Evolutionary conservation across 225 moss, liverwort and hornwort species (phyloP), one percentile per base, ranked within the genome.

Genomic region (Polytrichum formosum): DNA sequence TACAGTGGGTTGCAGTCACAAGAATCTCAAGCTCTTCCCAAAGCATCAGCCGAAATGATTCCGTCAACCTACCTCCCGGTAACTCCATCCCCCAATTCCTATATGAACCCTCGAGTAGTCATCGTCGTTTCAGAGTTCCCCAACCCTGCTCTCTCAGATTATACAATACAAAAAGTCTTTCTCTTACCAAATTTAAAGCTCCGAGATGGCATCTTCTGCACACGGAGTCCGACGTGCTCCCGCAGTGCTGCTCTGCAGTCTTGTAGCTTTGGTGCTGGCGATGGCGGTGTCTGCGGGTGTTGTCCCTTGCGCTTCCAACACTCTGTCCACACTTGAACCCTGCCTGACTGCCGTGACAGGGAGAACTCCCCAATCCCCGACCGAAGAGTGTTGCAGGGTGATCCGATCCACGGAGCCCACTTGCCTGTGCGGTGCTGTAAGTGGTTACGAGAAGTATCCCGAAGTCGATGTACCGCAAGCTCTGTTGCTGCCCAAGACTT

Each of bases 321-420:
- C 61, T 0, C 5, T 85, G 74, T 35, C 72, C 76, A 66, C 9
- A 1, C 65, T 65, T 5, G 61, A 62, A 72, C 67, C 85, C 1
- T 85, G 82, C 56, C 74, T 85, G 85, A 58, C 59, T 1, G 53
- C 77, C 0, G 66, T 85, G 2, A 79, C 74, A 22, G 85, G 85
- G 0, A 16, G 63, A 0, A 0, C 1, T 18, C 82, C 82, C 1
- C 53, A 46, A 46, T 46, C 73, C 4, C 86, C 80, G 0, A 61
- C 61, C 1, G 82, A 80, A 0, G 72, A 73, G 2, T 82, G 85
- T 64, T 86, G 86, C 56, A 75, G 72, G 35, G 61, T 80, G 21
- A 23, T 86, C 30, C 72, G 82, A 61, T 77, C 82, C 61, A 86
- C 82, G 7, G 82, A 86, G 77, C 86, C 82, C 0, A 35, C 31